Base-by-base conservation (phyloP, 2,329 filamentous ascomycete genomes). In the Monosporascus cannonballus region DNA sequence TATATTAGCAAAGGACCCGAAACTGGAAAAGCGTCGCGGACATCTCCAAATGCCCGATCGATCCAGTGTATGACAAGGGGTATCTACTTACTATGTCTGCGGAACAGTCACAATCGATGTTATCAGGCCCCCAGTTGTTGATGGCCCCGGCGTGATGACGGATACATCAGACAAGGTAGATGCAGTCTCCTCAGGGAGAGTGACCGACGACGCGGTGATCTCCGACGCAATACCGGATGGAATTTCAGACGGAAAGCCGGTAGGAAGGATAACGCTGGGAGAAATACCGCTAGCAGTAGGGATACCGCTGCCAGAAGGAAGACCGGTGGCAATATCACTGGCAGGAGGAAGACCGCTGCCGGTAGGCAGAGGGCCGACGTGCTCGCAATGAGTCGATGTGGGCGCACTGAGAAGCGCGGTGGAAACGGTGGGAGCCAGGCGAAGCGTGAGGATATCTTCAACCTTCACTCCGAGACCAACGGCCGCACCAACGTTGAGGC, bases 401-500 rank as follows among this genome's bases (percentile, higher is more conserved):
- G 72, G 71, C 27, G 66, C 64, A 46, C 59, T 64, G 49, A 72
- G 64, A 22, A 77, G 62, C 22, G 67, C 70, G 27, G 72, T 66
- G n/a, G 69, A 73, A 22, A 74, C 55, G 47, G 69, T 72, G 18
- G 74, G 74, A 22, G 69, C 69, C 22, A 73, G 59, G 55, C 66
- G 65, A 27, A 76, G 53, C 8, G 67, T 66, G n/a, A 70, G 64
- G 51, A 75, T 61, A 49, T 72, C 63, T 48, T 70, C 59, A 25
- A 70, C 62, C 8, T 39, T 53, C 38, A 73, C 63, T 50, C 67
- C 65, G 22, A 70, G 57, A 30, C 62, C 62, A 24, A 67, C 67
- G 20, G 61, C 69, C 22, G 69, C 71, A 55, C 71, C 71, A 41
- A 72, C 60, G 58, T 73, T 73, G 45, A 73, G 54, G 56, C 72